Conservation (phyloP, 805 yeast species). For the Candida andamanensis region DNA sequence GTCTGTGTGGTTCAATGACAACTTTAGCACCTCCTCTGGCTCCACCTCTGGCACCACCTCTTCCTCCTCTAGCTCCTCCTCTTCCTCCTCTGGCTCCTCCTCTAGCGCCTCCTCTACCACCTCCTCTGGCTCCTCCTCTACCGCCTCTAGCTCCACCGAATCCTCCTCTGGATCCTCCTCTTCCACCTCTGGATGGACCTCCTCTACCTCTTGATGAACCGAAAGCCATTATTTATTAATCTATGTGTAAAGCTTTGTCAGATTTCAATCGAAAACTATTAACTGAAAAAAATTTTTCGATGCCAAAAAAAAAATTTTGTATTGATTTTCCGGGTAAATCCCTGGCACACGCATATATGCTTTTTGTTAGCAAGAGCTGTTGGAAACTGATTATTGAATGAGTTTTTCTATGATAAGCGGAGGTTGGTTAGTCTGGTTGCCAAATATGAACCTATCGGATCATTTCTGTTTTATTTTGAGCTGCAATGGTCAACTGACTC, state of each 20-base stretch:
- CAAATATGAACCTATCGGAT: too few species aligned
- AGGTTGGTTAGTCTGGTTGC: background rate
- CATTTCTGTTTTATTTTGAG: too few species aligned
- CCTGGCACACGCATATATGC: conserved; percentile 6
- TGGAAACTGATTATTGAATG: conserved; percentile 1
- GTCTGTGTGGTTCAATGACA: conserved; percentile 97
- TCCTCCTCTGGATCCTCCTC: conserved; percentile 54
- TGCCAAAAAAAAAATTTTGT: conserved; percentile 6
- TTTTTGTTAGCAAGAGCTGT: conserved; percentile 1
- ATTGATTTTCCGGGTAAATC: conserved; percentile 7
- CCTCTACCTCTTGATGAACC: conserved; percentile 60
- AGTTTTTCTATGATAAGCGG: background rate
- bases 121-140: conserved; percentile 27
- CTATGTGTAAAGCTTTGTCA: conserved; percentile 1
- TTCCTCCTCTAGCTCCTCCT: conserved; percentile 51
- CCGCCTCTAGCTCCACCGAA: conserved; percentile 53
- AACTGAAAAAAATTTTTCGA: conserved; percentile 3
- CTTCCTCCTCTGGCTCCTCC: conserved; percentile 39
- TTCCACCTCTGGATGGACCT: conserved; percentile 41
- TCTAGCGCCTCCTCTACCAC: conserved; percentile 28
- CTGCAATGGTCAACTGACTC: too few species aligned
- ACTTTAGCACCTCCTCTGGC: conserved; percentile 93
- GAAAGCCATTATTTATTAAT: conserved; percentile 57
- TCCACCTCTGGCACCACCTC: conserved; percentile 77
- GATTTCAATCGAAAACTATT: conserved; percentile 1